phyloP scores from a whole-genome alignment of 192 early-diverging fungal species.

The Powellomyces hirtus region DNA sequence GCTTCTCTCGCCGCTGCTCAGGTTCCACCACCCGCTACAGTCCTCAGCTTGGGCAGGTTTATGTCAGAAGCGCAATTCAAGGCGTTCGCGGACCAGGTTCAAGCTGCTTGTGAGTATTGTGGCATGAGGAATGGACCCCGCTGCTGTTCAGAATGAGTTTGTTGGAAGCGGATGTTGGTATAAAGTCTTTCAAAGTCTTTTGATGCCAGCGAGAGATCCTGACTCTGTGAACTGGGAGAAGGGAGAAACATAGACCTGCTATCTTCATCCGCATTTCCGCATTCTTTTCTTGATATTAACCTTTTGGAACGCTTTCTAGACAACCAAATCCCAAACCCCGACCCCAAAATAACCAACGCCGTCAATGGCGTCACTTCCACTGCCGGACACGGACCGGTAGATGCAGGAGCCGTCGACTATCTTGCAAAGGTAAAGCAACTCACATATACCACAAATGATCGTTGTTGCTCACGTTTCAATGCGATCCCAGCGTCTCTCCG shows the following conservation, averaged over 20 bases:
- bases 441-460: neutral
- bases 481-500: conserved; percentile 3
- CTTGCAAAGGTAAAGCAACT: neutral
- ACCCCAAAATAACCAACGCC: conserved; percentile 11
- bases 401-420: conserved; percentile 15
- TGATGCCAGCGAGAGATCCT: too few species aligned
- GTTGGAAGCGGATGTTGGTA: too few species aligned
- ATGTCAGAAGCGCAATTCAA: conserved; percentile 19
- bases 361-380: conserved; percentile 17
- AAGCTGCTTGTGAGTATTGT: conserved; percentile 9
- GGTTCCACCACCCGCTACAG: neutral
- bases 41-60: neutral
- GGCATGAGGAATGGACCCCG: too few species aligned
- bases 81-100: conserved; percentile 6
- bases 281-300: neutral
- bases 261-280: too few species aligned
- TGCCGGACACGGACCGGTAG: conserved; percentile 19
- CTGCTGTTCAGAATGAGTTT: too few species aligned
- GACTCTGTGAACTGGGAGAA: too few species aligned
- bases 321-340: conserved; percentile 4
- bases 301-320: neutral
- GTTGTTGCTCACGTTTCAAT: neutral
- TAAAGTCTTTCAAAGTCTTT: too few species aligned
- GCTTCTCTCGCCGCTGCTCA: too few species aligned
- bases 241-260: too few species aligned